Conservation (phyloP, 2,329 filamentous ascomycete genomes). For the Aciculosporium take region DNA sequence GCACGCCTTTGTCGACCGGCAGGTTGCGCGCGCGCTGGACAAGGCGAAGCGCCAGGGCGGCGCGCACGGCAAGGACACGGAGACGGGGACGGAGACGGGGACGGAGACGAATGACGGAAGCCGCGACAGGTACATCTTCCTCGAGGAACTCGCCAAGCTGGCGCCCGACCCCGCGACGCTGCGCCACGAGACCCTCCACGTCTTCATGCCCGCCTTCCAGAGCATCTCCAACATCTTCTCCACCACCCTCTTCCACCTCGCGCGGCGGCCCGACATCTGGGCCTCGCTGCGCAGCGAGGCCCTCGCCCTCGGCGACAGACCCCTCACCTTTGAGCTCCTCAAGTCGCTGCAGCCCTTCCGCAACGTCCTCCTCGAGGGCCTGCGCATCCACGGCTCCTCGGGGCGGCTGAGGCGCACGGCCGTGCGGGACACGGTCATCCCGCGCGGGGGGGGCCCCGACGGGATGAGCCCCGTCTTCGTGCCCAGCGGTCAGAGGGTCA, state of each 20-base stretch:
- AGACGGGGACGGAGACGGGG: background rate
- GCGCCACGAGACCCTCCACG: slow-evolving; percentile 2
- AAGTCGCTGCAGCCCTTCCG: slow-evolving; percentile 2
- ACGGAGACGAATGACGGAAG: background rate
- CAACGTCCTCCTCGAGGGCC: background rate
- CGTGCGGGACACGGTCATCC: slow-evolving; percentile 4
- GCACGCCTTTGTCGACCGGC: slow-evolving; percentile 3
- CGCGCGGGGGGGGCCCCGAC: slow-evolving; percentile 1
- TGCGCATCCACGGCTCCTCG: slow-evolving; percentile 2
- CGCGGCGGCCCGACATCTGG: slow-evolving; percentile 1
- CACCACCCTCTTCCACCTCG: background rate
- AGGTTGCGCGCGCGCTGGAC: background rate
- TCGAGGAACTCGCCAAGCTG: slow-evolving; percentile 2
- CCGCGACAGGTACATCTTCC: background rate
- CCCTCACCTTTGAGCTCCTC: slow-evolving; percentile 1
- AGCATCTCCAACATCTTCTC: slow-evolving; percentile 3
- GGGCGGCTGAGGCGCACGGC: slow-evolving; percentile 3
- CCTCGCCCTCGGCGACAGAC: background rate
- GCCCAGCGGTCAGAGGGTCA: background rate
- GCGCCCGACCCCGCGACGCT: background rate
- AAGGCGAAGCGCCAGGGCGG: background rate
- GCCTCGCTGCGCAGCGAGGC: background rate
- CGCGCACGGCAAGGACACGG: background rate
- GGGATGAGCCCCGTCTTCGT: slow-evolving; percentile 1
- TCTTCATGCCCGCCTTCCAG: slow-evolving; percentile 2